A percentile compares a stretch with the other conserved stretches of the same genome.
Evolutionary conservation across 768 basidiomycete species (phyloP).

Genomic region (Trametes elegans): DNA sequence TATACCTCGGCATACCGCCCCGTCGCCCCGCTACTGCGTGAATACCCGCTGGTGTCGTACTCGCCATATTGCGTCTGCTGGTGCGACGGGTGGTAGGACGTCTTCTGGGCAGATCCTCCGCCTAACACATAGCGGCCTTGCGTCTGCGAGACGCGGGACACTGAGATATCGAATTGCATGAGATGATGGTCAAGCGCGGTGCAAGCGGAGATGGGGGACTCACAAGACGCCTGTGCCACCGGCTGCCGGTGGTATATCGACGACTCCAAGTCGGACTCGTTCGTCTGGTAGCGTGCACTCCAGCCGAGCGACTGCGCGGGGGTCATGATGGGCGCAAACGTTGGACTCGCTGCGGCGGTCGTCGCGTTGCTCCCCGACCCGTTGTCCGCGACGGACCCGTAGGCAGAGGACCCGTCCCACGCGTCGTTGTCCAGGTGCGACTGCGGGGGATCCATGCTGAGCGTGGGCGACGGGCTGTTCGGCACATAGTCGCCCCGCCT

Average conservation of each 20-base stretch:
- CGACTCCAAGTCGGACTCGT: not conserved
- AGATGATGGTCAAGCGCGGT: too few relatives aligned
- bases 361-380: not conserved
- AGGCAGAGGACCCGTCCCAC: conserved; percentile 9
- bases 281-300: conserved; percentile 7
- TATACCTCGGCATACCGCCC: conserved; percentile 5
- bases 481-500: not conserved
- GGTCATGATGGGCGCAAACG: conserved; percentile 23
- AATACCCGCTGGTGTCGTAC: conserved; percentile 5
- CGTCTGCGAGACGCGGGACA: conserved; percentile 18
- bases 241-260: conserved; percentile 8
- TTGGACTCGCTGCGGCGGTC: not conserved
- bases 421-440: not conserved
- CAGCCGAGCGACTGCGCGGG: conserved; percentile 24
- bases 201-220: not conserved
- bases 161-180: too few relatives aligned
- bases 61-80: conserved; percentile 2
- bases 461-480: conserved; percentile 3
- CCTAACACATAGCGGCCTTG: conserved; percentile 6
- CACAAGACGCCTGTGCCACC: conserved; percentile 2
- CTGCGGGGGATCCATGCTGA: conserved; percentile 3
- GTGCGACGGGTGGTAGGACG: not conserved
- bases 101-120: not conserved
- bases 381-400: conserved; percentile 9
- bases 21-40: not conserved